Base-by-base conservation (phyloP, 2,329 filamentous ascomycete genomes). In the Botrytis byssoidea region DNA sequence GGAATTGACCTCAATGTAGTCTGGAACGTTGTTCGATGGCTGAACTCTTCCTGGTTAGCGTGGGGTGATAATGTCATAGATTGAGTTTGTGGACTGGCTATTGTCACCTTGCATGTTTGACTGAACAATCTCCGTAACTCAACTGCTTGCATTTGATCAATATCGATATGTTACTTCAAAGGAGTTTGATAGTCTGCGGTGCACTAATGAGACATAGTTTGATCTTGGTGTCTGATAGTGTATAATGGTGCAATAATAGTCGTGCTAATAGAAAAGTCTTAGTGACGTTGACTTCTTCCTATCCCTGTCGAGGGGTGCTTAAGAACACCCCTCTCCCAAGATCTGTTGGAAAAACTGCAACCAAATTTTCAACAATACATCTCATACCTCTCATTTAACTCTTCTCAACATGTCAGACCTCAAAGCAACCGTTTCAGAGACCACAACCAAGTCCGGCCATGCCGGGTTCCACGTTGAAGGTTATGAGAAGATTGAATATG, bases 401-500 rank as follows among this genome's bases (percentile, higher is more conserved):
- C 22, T 18, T 29, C 48, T 65, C 48, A 85, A 77, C 76, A 92
- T 93, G 90, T 93, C 91, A 80, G 90, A 93, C 81, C 86, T 91
- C 80, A 90, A 88, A 79, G 91, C 91, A 74, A 86, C 86, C 71
- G 90, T 93, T 76, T 82, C 85, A 75, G 87, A 91, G 83, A 92
- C 89, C 75, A 83, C 85, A 77, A 84, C 85, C 12, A 72, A 75
- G 5, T 75, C 79, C 35, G 71, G 71, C 22, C 79, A 80, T 66
- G 68, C 66, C 74, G 91, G 91, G 55, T 93, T 93, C 83, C 88
- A 91, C 77, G 90, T 93, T 75, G 88, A 90, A 77, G 91, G 91
- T 37, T 92, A 92, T 78, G 91, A 93, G 85, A 93, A 92, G 85
- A 92, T 93, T 79, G 88, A 91, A 79, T 93, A 93, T 80, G 90